Evolutionary conservation across 176 grass and related monocot species (phyloP).

Genomic region (Zea luxurians): DNA sequence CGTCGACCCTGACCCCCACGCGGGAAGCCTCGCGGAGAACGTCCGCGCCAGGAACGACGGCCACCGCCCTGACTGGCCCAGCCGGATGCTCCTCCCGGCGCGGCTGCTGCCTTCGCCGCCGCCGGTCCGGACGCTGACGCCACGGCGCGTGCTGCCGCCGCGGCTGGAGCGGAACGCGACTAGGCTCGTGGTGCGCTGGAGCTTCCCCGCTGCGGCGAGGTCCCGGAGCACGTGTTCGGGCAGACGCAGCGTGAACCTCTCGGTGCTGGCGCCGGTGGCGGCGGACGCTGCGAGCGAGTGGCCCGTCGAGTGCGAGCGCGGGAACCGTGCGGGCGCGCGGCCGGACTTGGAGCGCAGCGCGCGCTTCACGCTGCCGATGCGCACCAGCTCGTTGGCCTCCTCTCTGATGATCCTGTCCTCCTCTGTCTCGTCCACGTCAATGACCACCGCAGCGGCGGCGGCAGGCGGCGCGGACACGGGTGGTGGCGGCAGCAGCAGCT

Average conservation of each 20-base stretch:
- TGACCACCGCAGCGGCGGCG: conserved; percentile 28
- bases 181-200: conserved; percentile 68
- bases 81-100: conserved; percentile 53
- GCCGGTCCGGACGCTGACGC: not conserved
- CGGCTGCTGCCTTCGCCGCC: conserved; percentile 53
- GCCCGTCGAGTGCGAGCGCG: conserved; percentile 76
- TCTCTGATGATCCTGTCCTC: conserved; percentile 54
- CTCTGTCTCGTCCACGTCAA: conserved; percentile 51
- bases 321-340: conserved; percentile 34
- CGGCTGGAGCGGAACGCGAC: conserved; percentile 40
- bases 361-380: conserved; percentile 60
- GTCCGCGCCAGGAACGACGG: conserved; percentile 64
- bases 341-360: conserved; percentile 59
- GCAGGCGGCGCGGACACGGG: not conserved
- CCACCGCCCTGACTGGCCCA: conserved; percentile 64
- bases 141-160: conserved; percentile 58
- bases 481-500: not conserved
- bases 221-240: conserved; percentile 62
- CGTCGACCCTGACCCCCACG: conserved; percentile 52
- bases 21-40: conserved; percentile 52
- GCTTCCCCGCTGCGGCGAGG: conserved; percentile 53
- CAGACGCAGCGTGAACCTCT: conserved; percentile 76
- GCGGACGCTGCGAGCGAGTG: conserved; percentile 47
- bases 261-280: not conserved
- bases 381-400: conserved; percentile 52